phyloP scores from a whole-genome alignment of 106 monocot genomes.

The Chionographis japonica region DNA sequence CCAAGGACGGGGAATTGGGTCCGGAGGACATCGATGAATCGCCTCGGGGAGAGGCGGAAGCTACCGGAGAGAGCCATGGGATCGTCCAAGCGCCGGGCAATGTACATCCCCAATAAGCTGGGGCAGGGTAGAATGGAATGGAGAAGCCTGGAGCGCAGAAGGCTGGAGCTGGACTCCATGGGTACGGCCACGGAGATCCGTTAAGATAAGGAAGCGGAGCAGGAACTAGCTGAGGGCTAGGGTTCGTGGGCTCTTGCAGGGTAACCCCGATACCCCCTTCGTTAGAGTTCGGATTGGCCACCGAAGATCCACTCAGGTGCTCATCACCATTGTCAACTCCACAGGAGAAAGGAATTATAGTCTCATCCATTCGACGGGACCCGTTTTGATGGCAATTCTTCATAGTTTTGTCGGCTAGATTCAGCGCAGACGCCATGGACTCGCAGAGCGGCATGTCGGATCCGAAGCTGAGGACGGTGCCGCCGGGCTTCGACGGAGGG shows the following conservation, averaged over 20 bases:
- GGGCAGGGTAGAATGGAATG: slow-evolving; percentile 39
- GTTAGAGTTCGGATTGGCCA: slow-evolving; percentile 12
- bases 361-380: background rate
- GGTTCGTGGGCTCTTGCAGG: background rate
- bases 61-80: slow-evolving; percentile 27
- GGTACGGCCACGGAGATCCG: slow-evolving; percentile 39
- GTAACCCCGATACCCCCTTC: slow-evolving; percentile 20
- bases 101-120: slow-evolving; percentile 36
- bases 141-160: slow-evolving; percentile 20
- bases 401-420: slow-evolving; percentile 18
- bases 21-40: background rate
- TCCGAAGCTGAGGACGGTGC: slow-evolving; percentile 47
- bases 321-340: slow-evolving; percentile 26
- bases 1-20: slow-evolving; percentile 30
- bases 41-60: slow-evolving; percentile 5
- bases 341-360: background rate
- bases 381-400: slow-evolving; percentile 11
- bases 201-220: slow-evolving; percentile 12
- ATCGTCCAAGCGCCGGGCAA: slow-evolving; percentile 22
- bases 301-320: slow-evolving; percentile 28
- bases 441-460: slow-evolving; percentile 23
- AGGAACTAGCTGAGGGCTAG: slow-evolving; percentile 5
- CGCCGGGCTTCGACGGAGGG: slow-evolving; percentile 13
- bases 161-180: slow-evolving; percentile 28
- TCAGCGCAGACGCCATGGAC: slow-evolving; percentile 28